A percentile compares a stretch with the other conserved stretches of the same genome.
These are phyloP conservation scores for Kokia cookei DNA, from an alignment of 441 rosid genomes.

Conservation along the genomic window DNA sequence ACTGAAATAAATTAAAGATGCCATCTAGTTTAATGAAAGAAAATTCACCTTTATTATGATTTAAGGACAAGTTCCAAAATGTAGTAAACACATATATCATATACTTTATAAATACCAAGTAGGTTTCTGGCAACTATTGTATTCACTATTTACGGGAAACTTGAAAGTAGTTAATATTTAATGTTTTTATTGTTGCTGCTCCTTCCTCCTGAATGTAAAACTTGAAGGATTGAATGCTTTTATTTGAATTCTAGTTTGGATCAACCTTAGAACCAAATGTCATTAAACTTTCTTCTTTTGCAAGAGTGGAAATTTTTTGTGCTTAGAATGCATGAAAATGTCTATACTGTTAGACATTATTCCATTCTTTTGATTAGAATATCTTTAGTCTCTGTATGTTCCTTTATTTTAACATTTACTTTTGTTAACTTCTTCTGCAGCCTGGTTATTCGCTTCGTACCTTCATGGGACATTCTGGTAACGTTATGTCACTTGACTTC, in stretches of 20 bases:
- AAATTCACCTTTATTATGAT: background rate
- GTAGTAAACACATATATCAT: background rate
- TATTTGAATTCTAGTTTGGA: background rate
- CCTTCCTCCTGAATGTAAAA: background rate
- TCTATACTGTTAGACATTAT: background rate
- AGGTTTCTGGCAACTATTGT: background rate
- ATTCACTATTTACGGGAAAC: background rate
- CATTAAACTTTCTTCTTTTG: background rate
- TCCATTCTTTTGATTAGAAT: background rate
- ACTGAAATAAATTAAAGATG: background rate
- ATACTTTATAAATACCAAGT: background rate
- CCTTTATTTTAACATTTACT: background rate
- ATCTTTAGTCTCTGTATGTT: background rate
- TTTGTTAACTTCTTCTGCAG: constrained; percentile 39
- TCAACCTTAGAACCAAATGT: background rate
- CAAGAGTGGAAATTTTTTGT: background rate
- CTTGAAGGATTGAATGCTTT: background rate
- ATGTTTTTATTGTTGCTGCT: background rate
- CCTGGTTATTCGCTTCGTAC: constrained; percentile 67
- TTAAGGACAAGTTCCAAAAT: background rate
- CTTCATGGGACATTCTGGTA: constrained; percentile 69
- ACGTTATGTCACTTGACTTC: constrained; percentile 86
- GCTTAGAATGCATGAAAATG: background rate
- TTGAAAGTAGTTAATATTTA: background rate
- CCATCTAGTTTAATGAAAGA: background rate